These are phyloP conservation scores for Hevea brasiliensis DNA, from an alignment of 345 rosid genomes.

Conservation along the genomic window DNA sequence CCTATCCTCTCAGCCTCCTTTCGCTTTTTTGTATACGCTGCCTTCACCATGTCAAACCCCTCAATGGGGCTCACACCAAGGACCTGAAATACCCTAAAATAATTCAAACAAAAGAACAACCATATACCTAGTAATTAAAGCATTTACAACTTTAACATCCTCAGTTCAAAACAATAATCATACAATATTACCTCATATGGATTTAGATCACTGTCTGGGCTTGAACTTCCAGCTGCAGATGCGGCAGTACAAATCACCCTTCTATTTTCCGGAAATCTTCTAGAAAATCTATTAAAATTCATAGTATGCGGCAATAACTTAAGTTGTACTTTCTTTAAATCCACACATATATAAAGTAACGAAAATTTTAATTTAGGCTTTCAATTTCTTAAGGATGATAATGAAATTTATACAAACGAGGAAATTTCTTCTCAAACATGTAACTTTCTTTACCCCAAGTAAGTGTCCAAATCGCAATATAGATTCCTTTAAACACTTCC, in stretches of 20 bases:
- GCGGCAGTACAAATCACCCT: slow-evolving; percentile 54
- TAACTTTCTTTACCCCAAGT: neutral
- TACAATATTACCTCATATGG: slow-evolving; percentile 72
- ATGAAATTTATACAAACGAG: neutral
- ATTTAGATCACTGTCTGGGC: slow-evolving; percentile 58
- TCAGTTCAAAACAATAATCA: neutral
- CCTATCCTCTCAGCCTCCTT: slow-evolving; percentile 82
- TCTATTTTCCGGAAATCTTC: slow-evolving; percentile 37
- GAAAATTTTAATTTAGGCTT: neutral
- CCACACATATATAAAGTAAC: neutral
- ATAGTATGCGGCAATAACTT: neutral
- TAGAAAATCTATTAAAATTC: slow-evolving; percentile 33
- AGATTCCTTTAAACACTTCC: neutral
- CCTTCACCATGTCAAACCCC: slow-evolving; percentile 78
- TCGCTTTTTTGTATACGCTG: slow-evolving; percentile 62
- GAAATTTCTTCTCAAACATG: neutral
- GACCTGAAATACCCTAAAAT: slow-evolving; percentile 49
- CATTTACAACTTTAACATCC: neutral
- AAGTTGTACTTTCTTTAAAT: neutral
- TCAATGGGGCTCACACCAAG: slow-evolving; percentile 85
- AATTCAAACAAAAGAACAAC: neutral
- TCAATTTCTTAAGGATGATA: neutral
- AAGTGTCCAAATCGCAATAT: neutral
- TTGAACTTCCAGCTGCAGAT: slow-evolving; percentile 72
- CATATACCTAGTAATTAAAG: neutral